Evolutionary conservation across 192 early-diverging fungal species (phyloP).

Genomic region (Spizellomyces sp.): DNA sequence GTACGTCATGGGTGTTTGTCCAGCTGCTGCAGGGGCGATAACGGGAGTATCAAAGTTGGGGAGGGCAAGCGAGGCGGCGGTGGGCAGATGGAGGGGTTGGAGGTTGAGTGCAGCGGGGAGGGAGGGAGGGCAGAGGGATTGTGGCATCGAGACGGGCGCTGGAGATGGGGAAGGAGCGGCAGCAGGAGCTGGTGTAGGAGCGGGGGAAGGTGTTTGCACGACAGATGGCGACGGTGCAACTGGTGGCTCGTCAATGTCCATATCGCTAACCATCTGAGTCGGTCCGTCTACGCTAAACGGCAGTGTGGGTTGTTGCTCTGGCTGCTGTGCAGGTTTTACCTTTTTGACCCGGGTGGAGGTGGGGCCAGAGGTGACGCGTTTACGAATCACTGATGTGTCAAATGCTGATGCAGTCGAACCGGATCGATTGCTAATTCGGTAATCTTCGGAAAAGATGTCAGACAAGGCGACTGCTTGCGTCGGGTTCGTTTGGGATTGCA

Average conservation of each 20-base stretch:
- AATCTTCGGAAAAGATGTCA: conserved; percentile 41
- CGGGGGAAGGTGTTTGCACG: not conserved
- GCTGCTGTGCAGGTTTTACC: conserved; percentile 16
- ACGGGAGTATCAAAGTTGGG: not conserved
- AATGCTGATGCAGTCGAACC: conserved; percentile 35
- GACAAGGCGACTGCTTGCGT: conserved; percentile 35
- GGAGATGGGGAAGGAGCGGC: not conserved
- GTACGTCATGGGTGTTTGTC: conserved; percentile 26
- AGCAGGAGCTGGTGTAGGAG: not conserved
- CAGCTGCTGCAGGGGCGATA: not conserved
- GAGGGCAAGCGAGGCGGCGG: not conserved
- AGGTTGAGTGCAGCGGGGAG: conserved; percentile 27
- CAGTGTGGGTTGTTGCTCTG: conserved; percentile 32
- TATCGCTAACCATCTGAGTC: conserved; percentile 32
- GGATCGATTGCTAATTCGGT: conserved; percentile 29
- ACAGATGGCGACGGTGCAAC: not conserved
- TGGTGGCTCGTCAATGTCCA: conserved; percentile 45
- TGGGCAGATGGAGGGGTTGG: conserved; percentile 4
- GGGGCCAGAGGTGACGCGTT: conserved; percentile 19
- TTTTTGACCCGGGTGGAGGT: conserved; percentile 31
- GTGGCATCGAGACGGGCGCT: not conserved
- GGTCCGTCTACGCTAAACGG: conserved; percentile 44
- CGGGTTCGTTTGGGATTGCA: conserved; percentile 3
- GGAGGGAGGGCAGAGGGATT: not conserved
- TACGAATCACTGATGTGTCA: conserved; percentile 44